Evolutionary conservation across 2,329 filamentous ascomycete species (phyloP).

Genomic region (Aspergillus pseudoviridinutans): DNA sequence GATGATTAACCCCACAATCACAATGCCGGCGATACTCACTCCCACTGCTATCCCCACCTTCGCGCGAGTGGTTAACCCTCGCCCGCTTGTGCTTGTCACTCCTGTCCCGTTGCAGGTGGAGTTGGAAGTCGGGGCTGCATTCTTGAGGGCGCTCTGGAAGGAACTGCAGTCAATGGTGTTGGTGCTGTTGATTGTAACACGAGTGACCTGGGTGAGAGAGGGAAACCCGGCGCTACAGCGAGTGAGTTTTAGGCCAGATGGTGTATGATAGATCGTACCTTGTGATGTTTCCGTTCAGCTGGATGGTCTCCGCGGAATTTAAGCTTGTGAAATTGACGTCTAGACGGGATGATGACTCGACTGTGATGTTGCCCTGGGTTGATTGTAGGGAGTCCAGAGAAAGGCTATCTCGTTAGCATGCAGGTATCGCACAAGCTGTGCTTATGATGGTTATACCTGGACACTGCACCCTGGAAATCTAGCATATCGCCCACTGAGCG

Average conservation of each 20-base stretch:
- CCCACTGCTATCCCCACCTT: background rate
- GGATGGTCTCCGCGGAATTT: background rate
- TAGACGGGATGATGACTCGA: background rate
- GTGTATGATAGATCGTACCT: background rate
- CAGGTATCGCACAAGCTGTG: background rate
- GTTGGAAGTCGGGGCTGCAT: background rate
- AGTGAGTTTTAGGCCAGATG: background rate
- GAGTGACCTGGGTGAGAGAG: background rate
- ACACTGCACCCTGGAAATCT: background rate
- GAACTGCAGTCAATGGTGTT: background rate
- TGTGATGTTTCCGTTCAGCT: background rate
- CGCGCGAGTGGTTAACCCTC: background rate
- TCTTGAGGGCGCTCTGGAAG: background rate
- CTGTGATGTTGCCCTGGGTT: background rate
- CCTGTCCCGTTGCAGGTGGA: background rate
- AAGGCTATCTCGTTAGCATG: background rate
- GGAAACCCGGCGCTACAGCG: background rate
- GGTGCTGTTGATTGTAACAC: background rate
- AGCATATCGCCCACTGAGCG: background rate
- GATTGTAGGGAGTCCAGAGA: background rate
- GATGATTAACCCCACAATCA: background rate
- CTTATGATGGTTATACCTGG: background rate
- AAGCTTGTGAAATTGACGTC: background rate
- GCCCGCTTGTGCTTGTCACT: background rate
- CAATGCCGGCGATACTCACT: background rate